Evolutionary conservation across 192 early-diverging fungal species (phyloP).

Genomic region (Chytriomyces confervae): DNA sequence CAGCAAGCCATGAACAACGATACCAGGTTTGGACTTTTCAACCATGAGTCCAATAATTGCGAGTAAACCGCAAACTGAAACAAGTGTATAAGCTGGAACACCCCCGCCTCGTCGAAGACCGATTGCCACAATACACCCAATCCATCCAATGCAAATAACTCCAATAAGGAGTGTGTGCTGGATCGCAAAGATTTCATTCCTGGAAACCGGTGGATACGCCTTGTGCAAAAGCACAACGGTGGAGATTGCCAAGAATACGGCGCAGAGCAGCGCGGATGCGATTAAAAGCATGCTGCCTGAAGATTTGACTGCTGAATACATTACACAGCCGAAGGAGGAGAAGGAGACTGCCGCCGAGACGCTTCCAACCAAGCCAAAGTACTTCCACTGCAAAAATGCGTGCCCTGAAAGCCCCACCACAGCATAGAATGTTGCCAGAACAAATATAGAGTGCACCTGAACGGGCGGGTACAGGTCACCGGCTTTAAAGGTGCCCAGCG

Average conservation of each 20-base stretch:
- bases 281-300: neutral
- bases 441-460: slow-evolving; percentile 14
- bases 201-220: slow-evolving; percentile 33
- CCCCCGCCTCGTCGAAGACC: slow-evolving; percentile 24
- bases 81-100: slow-evolving; percentile 11
- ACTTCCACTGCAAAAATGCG: slow-evolving; percentile 20
- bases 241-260: neutral
- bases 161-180: slow-evolving; percentile 23
- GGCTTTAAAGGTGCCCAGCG: neutral
- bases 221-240: slow-evolving; percentile 18
- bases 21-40: slow-evolving; percentile 16
- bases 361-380: slow-evolving; percentile 14
- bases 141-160: slow-evolving; percentile 12
- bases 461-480: neutral
- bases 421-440: slow-evolving; percentile 12
- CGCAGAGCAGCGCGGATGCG: neutral
- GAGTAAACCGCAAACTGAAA: neutral
- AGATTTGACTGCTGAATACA: slow-evolving; percentile 2
- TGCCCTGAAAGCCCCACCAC: slow-evolving; percentile 20
- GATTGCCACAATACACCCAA: slow-evolving; percentile 11
- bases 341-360: neutral
- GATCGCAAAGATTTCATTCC: slow-evolving; percentile 23
- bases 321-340: slow-evolving; percentile 2
- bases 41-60: slow-evolving; percentile 11
- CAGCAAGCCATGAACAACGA: slow-evolving; percentile 14